Evolutionary conservation across 2,329 filamentous ascomycete species (phyloP).

Genomic region (Fusarium pilosicola): DNA sequence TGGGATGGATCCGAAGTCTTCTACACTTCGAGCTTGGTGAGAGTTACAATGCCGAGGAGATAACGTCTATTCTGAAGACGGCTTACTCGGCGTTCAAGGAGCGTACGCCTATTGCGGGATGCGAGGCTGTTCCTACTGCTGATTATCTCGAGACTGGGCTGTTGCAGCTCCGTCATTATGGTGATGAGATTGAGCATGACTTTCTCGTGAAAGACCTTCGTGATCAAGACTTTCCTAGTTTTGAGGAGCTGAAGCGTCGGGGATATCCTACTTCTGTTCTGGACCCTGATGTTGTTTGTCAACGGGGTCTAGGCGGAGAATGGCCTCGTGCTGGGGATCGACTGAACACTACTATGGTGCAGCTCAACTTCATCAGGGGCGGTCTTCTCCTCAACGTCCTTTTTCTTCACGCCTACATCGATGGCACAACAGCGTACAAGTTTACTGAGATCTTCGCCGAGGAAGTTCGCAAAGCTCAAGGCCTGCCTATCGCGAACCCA

Average conservation of each 20-base stretch:
- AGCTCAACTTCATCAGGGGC: slow-evolving; percentile 4
- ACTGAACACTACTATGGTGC: slow-evolving; percentile 9
- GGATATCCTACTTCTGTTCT: background rate
- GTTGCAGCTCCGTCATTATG: slow-evolving; percentile 11
- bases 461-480: slow-evolving; percentile 6
- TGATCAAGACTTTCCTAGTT: background rate
- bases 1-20: slow-evolving; percentile 15
- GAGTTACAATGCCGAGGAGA: background rate
- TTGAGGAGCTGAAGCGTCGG: background rate
- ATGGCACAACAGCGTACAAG: slow-evolving; percentile 5
- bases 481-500: background rate
- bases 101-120: slow-evolving; percentile 5
- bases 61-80: background rate
- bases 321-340: slow-evolving; percentile 12
- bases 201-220: slow-evolving; percentile 18
- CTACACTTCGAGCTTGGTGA: slow-evolving; percentile 9
- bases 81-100: slow-evolving; percentile 1
- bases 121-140: slow-evolving; percentile 1
- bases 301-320: slow-evolving; percentile 9
- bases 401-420: background rate
- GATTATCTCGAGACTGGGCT: background rate
- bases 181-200: slow-evolving; percentile 15
- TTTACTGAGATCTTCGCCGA: slow-evolving; percentile 13
- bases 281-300: slow-evolving; percentile 10
- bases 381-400: slow-evolving; percentile 5